Base-by-base conservation (phyloP, 1,284 basidiomycete species). In the Ustilago tritici region DNA sequence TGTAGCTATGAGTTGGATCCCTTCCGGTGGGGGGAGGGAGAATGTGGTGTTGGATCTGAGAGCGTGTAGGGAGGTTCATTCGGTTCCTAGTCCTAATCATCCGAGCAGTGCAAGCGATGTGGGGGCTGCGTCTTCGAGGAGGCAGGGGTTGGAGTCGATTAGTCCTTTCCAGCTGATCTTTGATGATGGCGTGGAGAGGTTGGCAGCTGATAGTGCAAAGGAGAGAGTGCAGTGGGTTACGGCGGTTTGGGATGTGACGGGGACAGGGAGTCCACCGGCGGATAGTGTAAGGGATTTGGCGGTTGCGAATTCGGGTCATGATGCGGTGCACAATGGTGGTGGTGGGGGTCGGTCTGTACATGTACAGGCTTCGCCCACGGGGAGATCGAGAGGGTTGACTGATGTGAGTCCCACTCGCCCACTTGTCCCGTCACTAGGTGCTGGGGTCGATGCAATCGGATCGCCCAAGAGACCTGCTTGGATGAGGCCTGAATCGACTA, bases 1-100 rank as follows among this genome's bases (percentile, higher is more conserved):
- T 1, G 19, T 82, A 15, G 81, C 81, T n/a, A 78, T 82, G 71
- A 82, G 81, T 65, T 82, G 81, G 81, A 82, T 82, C 36, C 81
- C 81, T 2, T 28, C 58, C 9, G 81, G 80, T 12, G 81, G 81
- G 5, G 81, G 81, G 38, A 50, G 81, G 17, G 77, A 81, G 58
- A 82, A 81, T 56, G 73, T 82, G 1, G 75, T 82, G 0, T 60
- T 84, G 17, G 81, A 84, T 46, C 68, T 84, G 14, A 50, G 64
- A 15, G 76, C 75, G 17, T 84, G 82, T 58, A 63, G 79, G 31
- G 81, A 84, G 49, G 81, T 82, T 5, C 81, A 81, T 61, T 81
- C 81, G 10, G 77, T 84, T 2, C 78, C 81, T 6, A 70, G 77
- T 46, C 75, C 81, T 1, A 75, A 81, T 19, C 81, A 83, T 55